These are phyloP conservation scores for Fraxinus xanthoxyloides DNA, from an alignment of 305 asterid genomes.

Conservation along the genomic window DNA sequence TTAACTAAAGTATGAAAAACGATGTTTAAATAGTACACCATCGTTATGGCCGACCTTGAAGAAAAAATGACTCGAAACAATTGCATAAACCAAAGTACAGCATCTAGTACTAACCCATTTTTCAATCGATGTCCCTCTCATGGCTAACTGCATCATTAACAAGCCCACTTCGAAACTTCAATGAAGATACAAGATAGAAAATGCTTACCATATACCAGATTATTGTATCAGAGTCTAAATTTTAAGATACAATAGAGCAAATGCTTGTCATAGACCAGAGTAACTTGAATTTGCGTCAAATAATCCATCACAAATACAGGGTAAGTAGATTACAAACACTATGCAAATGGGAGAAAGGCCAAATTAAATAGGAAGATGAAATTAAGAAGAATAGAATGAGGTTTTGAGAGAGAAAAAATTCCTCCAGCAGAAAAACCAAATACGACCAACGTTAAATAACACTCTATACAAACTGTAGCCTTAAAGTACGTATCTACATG, in stretches of 20 bases:
- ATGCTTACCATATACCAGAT: neutral
- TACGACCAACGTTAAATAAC: neutral
- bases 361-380: neutral
- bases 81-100: neutral
- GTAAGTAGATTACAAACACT: neutral
- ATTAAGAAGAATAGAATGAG: neutral
- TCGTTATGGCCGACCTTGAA: neutral
- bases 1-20: neutral
- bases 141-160: neutral
- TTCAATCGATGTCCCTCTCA: neutral
- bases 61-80: neutral
- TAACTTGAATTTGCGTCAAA: neutral
- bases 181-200: neutral
- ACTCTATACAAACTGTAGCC: neutral
- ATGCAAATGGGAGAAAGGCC: neutral
- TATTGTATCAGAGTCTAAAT: neutral
- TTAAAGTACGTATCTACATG: neutral
- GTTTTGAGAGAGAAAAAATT: neutral
- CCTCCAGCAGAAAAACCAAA: neutral
- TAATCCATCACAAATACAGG: neutral
- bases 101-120: neutral
- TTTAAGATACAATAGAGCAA: neutral
- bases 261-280: neutral
- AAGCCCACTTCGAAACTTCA: neutral
- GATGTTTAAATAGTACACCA: too few relatives aligned